phyloP scores from a whole-genome alignment of 2,329 filamentous ascomycete species.

The Botrytis porri region DNA sequence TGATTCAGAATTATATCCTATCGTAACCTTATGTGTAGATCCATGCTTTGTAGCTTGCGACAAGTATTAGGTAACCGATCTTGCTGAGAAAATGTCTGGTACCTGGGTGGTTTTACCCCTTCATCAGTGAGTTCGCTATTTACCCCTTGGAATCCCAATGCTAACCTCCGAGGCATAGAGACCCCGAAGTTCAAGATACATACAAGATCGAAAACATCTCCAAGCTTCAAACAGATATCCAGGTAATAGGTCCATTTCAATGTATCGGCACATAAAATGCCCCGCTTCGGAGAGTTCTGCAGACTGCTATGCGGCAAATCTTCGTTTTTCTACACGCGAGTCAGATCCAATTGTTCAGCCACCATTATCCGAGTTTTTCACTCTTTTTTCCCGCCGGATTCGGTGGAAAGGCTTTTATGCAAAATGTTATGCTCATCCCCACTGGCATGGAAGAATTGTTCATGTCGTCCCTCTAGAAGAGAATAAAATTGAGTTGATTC shows the following conservation, averaged over 20 bases:
- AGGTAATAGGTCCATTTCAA: neutral
- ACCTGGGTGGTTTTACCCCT: neutral
- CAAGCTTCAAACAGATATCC: neutral
- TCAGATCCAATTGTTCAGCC: neutral
- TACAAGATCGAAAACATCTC: neutral
- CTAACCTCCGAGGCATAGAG: neutral
- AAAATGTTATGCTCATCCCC: neutral
- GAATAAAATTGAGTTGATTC: neutral
- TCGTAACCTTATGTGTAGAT: neutral
- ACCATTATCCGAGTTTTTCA: neutral
- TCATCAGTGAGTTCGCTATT: neutral
- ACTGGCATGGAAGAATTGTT: neutral
- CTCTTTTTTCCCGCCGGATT: neutral
- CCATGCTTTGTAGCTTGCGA: neutral
- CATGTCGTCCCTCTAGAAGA: too few relatives aligned
- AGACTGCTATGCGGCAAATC: neutral
- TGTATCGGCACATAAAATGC: neutral
- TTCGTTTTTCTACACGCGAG: neutral
- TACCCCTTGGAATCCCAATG: neutral
- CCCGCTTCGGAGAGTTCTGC: constrained; percentile 3
- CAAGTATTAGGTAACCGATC: neutral
- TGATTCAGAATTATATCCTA: neutral
- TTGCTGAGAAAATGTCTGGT: neutral
- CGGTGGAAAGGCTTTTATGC: neutral
- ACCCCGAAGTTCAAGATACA: neutral